Evolutionary conservation across 768 basidiomycete species (phyloP).

Genomic region (Ephemerocybe angulata): DNA sequence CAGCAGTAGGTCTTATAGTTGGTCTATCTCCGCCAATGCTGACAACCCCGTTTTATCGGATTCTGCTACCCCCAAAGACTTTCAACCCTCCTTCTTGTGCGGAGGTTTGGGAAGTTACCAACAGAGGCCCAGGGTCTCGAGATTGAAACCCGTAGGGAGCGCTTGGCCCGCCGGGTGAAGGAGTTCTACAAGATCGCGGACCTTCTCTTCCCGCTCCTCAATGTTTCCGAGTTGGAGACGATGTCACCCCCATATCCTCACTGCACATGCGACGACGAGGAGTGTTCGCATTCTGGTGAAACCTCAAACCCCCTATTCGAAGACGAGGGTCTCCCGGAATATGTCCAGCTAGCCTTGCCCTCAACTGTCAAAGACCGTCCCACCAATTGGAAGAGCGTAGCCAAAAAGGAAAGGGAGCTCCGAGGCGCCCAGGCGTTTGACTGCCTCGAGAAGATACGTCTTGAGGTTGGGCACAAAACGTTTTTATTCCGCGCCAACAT

Average conservation of each 20-base stretch:
- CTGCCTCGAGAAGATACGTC: slow-evolving; percentile 9
- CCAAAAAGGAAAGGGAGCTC: background rate
- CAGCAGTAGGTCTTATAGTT: slow-evolving; percentile 6
- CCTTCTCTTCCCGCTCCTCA: background rate
- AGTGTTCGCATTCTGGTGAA: background rate
- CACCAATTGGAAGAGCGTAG: background rate
- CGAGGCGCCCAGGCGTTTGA: background rate
- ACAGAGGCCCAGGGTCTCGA: background rate
- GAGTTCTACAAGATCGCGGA: background rate
- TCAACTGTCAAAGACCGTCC: background rate
- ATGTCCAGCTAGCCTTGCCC: background rate
- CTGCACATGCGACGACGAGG: background rate
- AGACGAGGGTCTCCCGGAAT: background rate
- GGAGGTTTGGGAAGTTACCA: background rate
- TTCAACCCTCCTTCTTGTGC: background rate
- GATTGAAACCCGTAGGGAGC: background rate
- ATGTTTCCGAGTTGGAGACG: background rate
- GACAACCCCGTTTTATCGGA: no score
- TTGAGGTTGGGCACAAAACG: slow-evolving; percentile 1
- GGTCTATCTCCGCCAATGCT: background rate
- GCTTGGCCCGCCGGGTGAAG: background rate
- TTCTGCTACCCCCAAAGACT: background rate
- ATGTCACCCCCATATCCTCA: background rate
- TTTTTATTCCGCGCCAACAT: background rate
- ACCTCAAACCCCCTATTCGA: background rate